These are phyloP conservation scores for Fraxinus sp. DNA, from an alignment of 305 asterid species.

Conservation along the genomic window DNA sequence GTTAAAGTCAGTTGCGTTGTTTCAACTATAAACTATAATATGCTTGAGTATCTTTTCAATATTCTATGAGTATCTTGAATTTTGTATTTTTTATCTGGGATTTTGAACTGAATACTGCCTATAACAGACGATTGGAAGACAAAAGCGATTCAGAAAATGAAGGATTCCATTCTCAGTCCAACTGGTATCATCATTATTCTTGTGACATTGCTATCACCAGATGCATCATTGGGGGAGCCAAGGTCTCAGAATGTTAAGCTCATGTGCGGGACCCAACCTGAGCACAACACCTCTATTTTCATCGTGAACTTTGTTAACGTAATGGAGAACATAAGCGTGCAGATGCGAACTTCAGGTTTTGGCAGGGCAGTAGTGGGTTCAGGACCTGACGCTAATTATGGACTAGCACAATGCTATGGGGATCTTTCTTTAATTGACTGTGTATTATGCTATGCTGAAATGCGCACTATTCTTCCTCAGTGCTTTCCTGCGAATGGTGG, in stretches of 20 bases:
- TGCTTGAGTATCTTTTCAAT: neutral
- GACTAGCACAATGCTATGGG: conserved; percentile 59
- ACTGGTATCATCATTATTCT: conserved; percentile 18
- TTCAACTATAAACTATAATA: neutral
- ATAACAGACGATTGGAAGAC: conserved; percentile 8
- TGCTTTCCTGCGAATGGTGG: conserved; percentile 53
- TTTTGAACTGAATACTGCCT: neutral
- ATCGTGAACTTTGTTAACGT: conserved; percentile 46
- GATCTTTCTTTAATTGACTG: conserved; percentile 61
- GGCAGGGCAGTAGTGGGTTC: conserved; percentile 43
- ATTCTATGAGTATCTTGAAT: neutral
- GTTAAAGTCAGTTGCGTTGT: neutral
- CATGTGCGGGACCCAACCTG: conserved; percentile 33
- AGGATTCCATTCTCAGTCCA: conserved; percentile 21
- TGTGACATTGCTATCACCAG: conserved; percentile 37
- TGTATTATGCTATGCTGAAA: conserved; percentile 52
- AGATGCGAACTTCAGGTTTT: conserved; percentile 40
- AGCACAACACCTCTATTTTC: conserved; percentile 34
- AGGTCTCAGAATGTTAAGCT: conserved; percentile 40
- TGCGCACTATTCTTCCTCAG: conserved; percentile 48
- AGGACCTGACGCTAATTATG: conserved; percentile 44
- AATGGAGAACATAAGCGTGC: conserved; percentile 51
- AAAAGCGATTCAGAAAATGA: conserved; percentile 23
- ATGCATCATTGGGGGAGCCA: conserved; percentile 42
- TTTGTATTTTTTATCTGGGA: neutral